phyloP scores from a whole-genome alignment of 768 basidiomycete species.

The Harrya chromipes region DNA sequence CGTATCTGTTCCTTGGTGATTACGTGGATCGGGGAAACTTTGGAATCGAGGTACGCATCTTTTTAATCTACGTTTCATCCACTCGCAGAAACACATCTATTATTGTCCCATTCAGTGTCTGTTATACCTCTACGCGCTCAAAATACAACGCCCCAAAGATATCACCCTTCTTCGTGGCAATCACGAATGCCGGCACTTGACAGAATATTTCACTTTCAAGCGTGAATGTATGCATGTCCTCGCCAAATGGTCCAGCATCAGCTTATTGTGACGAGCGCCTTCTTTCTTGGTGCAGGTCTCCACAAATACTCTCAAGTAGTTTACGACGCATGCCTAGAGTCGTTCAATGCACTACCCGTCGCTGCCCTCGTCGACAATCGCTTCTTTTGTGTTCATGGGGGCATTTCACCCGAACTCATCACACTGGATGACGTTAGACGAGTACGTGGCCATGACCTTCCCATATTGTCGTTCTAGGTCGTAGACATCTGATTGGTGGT shows the following conservation, averaged over 20 bases:
- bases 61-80: background rate
- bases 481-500: constrained; percentile 7
- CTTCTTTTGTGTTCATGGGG: constrained; percentile 98
- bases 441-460: constrained; percentile 39
- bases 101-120: constrained; percentile 55
- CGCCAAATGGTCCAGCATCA: constrained; percentile 3
- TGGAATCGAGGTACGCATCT: constrained; percentile 58
- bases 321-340: constrained; percentile 90
- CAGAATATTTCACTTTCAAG: constrained; percentile 98
- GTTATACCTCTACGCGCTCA: constrained; percentile 89
- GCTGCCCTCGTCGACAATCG: constrained; percentile 90
- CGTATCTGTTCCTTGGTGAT: constrained; percentile 93
- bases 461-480: background rate
- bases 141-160: constrained; percentile 83
- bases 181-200: constrained; percentile 95
- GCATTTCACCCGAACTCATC: constrained; percentile 83
- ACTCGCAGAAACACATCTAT: background rate
- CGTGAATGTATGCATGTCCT: constrained; percentile 71
- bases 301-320: constrained; percentile 42
- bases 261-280: constrained; percentile 7
- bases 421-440: constrained; percentile 70
- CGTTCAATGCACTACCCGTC: constrained; percentile 88
- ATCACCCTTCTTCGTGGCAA: constrained; percentile 89
- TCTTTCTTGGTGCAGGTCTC: constrained; percentile 21
- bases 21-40: constrained; percentile 98